These are phyloP conservation scores for Pythium diclinum DNA, from an alignment of 352 stramenopile species.

Conservation along the genomic window DNA sequence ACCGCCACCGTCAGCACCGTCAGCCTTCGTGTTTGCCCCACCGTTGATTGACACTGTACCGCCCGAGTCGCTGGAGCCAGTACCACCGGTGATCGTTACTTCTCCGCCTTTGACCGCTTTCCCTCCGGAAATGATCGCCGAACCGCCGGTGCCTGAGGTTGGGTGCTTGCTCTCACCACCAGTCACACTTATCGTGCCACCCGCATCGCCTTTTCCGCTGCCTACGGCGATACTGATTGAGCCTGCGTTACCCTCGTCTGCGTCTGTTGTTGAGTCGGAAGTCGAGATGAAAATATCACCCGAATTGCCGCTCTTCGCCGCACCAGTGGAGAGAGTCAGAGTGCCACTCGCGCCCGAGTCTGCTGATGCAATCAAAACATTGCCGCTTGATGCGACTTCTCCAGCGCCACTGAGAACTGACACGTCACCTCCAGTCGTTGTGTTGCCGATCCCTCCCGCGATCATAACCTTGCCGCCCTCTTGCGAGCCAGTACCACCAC, in stretches of 20 bases:
- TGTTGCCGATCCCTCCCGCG: slow-evolving; percentile 28
- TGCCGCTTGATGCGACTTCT: slow-evolving; percentile 23
- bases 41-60: slow-evolving; percentile 28
- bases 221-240: slow-evolving; percentile 33
- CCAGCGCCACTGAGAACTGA: slow-evolving; percentile 26
- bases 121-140: slow-evolving; percentile 29
- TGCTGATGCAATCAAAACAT: slow-evolving; percentile 26
- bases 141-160: slow-evolving; percentile 30
- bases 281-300: slow-evolving; percentile 35
- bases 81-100: slow-evolving; percentile 27
- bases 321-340: slow-evolving; percentile 12
- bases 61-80: slow-evolving; percentile 16
- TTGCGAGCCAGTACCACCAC: slow-evolving; percentile 18
- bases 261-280: slow-evolving; percentile 26
- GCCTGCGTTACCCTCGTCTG: slow-evolving; percentile 23
- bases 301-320: slow-evolving; percentile 11
- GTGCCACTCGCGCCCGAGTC: slow-evolving; percentile 23
- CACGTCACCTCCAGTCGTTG: slow-evolving; percentile 25
- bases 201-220: slow-evolving; percentile 18
- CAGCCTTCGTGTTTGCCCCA: slow-evolving; percentile 19
- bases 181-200: slow-evolving; percentile 22
- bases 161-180: slow-evolving; percentile 28
- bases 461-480: slow-evolving; percentile 35
- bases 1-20: slow-evolving; percentile 16
- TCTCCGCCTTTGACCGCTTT: slow-evolving; percentile 29